These are phyloP conservation scores for Ulmus americana DNA, from an alignment of 331 rosid genomes.

Conservation along the genomic window DNA sequence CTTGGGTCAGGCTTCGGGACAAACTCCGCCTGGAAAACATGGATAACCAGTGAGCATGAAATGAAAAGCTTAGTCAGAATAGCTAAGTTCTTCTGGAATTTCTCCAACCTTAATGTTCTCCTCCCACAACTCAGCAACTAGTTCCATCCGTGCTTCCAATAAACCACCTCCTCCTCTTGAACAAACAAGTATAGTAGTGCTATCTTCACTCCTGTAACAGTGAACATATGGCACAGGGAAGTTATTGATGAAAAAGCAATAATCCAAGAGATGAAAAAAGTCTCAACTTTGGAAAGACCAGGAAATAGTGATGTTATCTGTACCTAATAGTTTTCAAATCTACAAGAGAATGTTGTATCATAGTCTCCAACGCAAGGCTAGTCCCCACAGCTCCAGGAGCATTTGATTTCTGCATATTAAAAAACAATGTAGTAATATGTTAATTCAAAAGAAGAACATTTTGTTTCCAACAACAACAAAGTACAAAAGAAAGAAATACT, in stretches of 20 bases:
- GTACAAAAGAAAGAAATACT: background rate
- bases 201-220: constrained; percentile 58
- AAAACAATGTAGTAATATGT: constrained; percentile 19
- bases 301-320: constrained; percentile 12
- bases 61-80: constrained; percentile 9
- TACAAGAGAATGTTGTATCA: constrained; percentile 61
- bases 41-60: constrained; percentile 28
- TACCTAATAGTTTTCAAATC: constrained; percentile 69
- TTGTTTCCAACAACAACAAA: background rate
- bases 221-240: constrained; percentile 5
- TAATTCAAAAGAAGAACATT: constrained; percentile 6
- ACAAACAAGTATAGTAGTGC: constrained; percentile 69
- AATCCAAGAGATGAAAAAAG: constrained; percentile 7
- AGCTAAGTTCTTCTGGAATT: constrained; percentile 8
- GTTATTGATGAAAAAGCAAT: constrained; percentile 3
- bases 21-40: constrained; percentile 67
- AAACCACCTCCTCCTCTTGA: constrained; percentile 97
- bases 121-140: constrained; percentile 83
- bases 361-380: constrained; percentile 89
- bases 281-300: constrained; percentile 8
- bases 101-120: constrained; percentile 69
- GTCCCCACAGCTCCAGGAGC: constrained; percentile 84
- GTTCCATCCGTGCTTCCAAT: constrained; percentile 76
- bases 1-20: constrained; percentile 83
- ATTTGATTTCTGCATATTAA: constrained; percentile 54